Evolutionary conservation across 257 asterid genomes (phyloP), one percentile per base, ranked within the genome.

Genomic region (Solanum etuberosum): DNA sequence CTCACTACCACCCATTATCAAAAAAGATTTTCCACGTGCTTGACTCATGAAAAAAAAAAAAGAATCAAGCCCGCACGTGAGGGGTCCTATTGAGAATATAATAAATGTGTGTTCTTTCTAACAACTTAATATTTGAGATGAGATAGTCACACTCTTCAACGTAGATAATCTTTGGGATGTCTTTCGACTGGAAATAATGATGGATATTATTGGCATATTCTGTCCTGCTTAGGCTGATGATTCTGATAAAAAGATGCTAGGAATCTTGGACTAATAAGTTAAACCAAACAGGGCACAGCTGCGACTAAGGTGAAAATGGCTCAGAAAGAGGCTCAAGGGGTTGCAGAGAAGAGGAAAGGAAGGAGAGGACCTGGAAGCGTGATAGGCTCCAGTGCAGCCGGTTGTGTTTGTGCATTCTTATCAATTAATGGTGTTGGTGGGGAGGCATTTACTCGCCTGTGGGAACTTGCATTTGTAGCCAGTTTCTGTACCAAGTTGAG

Each of bases 301-400:
- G 99, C 87, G 34, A 97, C 99, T 4, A 97, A 95, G 91, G 98
- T 97, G 91, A 97, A 97, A 92, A 94, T 97, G 98, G 96, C 95
- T 81, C 94, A 97, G 91, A 97, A 97, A 93, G 99, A 97, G 90
- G 96, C 98, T 63, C 96, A 94, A 88, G 99, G 99, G 38, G 92
- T 97, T 87, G 99, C 99, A 16, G 99, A 97, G 96, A 97, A 97
- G 93, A 91, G 92, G 89, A 94, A 89, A 88, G 99, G 99, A 85
- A 93, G 99, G 93, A 91, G 99, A 91, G 99, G 99, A 46, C 98
- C 98, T 1, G 98, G 95, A 68, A 97, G 99, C 80, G 99, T 97
- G 91, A 90, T 97, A 61, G 99, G 99, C 86, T 97, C 99, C 10
- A 97, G 99, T 93, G 97, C 98, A 63, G 99, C 99, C 1, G 99